These are phyloP conservation scores for Elongisporangium undulatum DNA, from an alignment of 352 stramenopile genomes.

Conservation along the genomic window DNA sequence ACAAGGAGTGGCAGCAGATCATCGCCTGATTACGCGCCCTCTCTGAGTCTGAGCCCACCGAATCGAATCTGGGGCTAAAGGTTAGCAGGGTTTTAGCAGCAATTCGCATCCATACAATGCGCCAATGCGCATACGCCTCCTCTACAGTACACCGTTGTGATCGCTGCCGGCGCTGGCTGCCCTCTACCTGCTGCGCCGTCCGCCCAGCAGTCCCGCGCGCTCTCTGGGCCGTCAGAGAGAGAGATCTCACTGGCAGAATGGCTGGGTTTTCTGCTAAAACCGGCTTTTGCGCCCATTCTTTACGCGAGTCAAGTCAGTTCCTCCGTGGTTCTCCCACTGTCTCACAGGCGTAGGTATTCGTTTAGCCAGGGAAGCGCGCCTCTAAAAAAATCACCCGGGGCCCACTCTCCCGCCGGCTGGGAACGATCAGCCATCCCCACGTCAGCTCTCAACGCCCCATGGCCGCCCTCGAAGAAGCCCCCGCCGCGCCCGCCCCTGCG, in stretches of 20 bases:
- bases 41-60: background rate
- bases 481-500: too few species aligned
- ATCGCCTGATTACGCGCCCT: conserved; percentile 18
- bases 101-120: too few species aligned
- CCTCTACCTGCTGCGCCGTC: background rate
- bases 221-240: too few species aligned
- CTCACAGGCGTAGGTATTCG: background rate
- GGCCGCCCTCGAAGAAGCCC: background rate
- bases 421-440: too few species aligned
- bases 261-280: background rate
- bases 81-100: too few species aligned
- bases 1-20: conserved; percentile 60
- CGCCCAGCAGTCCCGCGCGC: too few species aligned
- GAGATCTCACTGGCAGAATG: background rate
- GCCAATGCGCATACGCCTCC: too few species aligned
- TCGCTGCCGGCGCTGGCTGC: background rate
- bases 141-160: background rate
- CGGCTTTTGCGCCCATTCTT: background rate
- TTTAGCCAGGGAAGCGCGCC: background rate
- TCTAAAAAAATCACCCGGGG: background rate
- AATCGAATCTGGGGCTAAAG: background rate
- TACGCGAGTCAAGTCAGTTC: background rate
- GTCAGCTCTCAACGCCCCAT: background rate
- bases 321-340: background rate
- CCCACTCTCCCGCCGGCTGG: background rate